Conservation (phyloP, 192 early-diverging fungal genomes). For the Dissophora globulifera region DNA sequence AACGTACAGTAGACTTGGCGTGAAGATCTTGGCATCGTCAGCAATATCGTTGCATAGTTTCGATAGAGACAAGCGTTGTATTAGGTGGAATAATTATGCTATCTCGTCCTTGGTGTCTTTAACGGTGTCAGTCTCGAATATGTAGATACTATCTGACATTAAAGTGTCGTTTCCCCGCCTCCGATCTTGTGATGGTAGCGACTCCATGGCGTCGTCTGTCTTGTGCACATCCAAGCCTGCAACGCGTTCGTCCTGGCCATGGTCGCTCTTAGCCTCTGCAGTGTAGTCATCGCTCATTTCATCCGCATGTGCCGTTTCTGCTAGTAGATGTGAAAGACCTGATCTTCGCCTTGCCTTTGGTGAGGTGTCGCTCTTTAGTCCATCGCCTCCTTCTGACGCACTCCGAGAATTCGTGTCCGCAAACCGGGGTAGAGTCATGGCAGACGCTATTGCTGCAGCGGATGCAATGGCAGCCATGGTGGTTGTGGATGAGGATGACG, state of each 20-base stretch:
- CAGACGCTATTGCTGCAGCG: conserved; percentile 25
- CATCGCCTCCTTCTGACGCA: background rate
- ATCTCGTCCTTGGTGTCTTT: no score
- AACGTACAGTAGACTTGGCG: no score
- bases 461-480: conserved; percentile 28
- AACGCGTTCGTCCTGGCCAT: background rate
- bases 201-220: no score
- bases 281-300: conserved; percentile 5
- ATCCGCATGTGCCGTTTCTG: conserved; percentile 7
- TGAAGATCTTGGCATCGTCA: no score
- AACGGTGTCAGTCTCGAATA: no score
- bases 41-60: no score
- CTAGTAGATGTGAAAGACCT: conserved; percentile 7
- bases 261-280: background rate
- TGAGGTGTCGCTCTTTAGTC: background rate
- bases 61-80: no score
- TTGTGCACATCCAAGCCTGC: background rate
- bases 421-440: conserved; percentile 25
- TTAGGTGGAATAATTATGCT: no score
- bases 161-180: no score
- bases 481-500: conserved; percentile 1
- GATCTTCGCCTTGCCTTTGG: background rate
- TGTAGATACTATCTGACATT: no score
- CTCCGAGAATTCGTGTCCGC: no score
- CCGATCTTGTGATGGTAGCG: no score